Base-by-base conservation (phyloP, 2,329 filamentous ascomycete genomes). In the Apiospora aurea region DNA sequence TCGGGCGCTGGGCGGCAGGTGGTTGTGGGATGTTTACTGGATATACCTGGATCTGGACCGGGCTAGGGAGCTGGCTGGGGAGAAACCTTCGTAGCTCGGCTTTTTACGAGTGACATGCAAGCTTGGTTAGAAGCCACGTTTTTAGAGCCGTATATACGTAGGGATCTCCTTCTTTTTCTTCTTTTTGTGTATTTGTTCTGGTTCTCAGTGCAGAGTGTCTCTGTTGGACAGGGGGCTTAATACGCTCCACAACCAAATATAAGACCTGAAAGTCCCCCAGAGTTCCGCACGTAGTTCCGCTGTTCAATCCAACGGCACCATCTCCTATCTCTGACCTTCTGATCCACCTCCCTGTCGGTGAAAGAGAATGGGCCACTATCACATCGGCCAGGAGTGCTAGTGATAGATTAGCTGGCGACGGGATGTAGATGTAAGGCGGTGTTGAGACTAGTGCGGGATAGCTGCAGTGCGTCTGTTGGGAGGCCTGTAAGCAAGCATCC, bases 11-110 rank as follows among this genome's bases (percentile, higher is more conserved):
- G 69, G 69, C 4, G 69, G 51, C 2, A 64, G 24, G 69, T 70
- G 69, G 69, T 10, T 57, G 34, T 70, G 69, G 69, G 69, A 70
- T 70, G 69, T 61, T 2, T 70, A 70, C 51, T 70, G 69, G 69
- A 38, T 70, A 16, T 70, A 46, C 24, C 38, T 70, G 18, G 69
- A 70, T 8, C 38, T 70, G 24, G 69, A 46, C 14, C n/a, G 41
- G 41, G 44, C 44, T 7, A 68, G 66, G 43, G 66, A 68, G 66
- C 41, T 68, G 41, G 44, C 21, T 14, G 38, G 64, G 11, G 38
- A 16, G 4, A n/a, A 29, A 29, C 6, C 49, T n/a, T 61, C 51
- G 34, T 41, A 21, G 34, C 4, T 14, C 18, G 57, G 11, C 8
- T 61, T 13, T 21, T 18, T 14, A 3, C 14, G 4, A 18, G 2